Evolutionary conservation across 495 filamentous ascomycete species (phyloP).

Genomic region (Cetradonia linearis): DNA sequence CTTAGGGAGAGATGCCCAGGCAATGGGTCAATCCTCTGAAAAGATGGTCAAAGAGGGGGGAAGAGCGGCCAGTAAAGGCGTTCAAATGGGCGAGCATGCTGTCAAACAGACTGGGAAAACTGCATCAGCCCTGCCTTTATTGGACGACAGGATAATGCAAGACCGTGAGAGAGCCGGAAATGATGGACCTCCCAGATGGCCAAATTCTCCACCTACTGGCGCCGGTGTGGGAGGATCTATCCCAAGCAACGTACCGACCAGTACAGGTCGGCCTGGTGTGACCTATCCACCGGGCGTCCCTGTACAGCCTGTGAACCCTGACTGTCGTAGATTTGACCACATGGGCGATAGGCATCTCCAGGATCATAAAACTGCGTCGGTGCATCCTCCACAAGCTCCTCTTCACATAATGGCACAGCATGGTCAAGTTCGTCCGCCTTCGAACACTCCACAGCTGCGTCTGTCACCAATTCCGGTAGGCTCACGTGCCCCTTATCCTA

Average conservation of each 20-base stretch:
- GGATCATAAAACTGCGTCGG: neutral
- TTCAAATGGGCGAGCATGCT: constrained; percentile 5
- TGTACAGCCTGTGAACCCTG: neutral
- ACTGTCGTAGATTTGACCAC: neutral
- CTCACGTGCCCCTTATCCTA: neutral
- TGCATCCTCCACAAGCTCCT: neutral
- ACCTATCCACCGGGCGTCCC: neutral
- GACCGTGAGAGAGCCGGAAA: neutral
- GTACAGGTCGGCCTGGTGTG: neutral
- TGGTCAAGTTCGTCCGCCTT: neutral
- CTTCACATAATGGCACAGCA: neutral
- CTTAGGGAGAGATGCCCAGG: constrained; percentile 3
- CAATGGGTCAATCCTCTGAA: neutral
- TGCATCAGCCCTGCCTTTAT: neutral
- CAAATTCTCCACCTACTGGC: neutral
- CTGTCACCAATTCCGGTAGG: neutral
- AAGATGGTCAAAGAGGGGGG: neutral
- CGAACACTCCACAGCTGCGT: constrained; percentile 6
- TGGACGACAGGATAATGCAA: neutral
- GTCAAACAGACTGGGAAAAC: neutral
- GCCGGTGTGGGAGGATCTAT: neutral
- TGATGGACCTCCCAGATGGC: neutral
- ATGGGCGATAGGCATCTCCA: neutral
- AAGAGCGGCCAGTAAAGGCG: neutral
- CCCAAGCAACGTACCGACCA: neutral